These are phyloP conservation scores for Metarhizium robertsii DNA, from an alignment of 2,329 filamentous ascomycete genomes.

Conservation along the genomic window DNA sequence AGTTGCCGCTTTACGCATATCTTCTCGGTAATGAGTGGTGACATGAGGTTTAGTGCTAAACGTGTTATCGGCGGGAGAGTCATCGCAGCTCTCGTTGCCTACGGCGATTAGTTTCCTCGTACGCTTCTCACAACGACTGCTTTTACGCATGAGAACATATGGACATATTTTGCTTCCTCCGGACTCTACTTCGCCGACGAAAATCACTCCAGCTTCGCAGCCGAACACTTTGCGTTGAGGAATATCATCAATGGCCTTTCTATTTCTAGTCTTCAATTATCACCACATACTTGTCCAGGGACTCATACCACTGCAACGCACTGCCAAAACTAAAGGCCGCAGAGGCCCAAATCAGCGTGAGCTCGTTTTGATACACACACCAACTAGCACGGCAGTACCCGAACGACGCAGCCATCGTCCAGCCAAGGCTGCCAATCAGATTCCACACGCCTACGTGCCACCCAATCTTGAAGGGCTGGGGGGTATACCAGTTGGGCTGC, in stretches of 20 bases:
- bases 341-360: conserved; percentile 16
- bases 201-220: background rate
- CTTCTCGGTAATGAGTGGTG: too few species aligned
- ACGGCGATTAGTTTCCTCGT: too few species aligned
- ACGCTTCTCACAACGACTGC: too few species aligned
- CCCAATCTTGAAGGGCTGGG: conserved; percentile 43
- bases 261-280: background rate
- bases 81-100: too few species aligned
- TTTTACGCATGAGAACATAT: too few species aligned
- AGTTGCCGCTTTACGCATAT: too few species aligned
- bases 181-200: too few species aligned
- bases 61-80: too few species aligned
- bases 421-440: conserved; percentile 50
- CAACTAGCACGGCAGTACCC: conserved; percentile 33
- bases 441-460: conserved; percentile 61
- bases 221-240: background rate
- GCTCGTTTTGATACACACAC: conserved; percentile 32
- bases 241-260: too few species aligned
- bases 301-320: conserved; percentile 14
- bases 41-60: too few species aligned
- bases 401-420: conserved; percentile 47
- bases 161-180: too few species aligned
- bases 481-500: conserved; percentile 51
- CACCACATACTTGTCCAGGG: conserved; percentile 11
- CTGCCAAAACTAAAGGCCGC: conserved; percentile 11